Base-by-base conservation (phyloP, 2,329 filamentous ascomycete genomes). In the Cladophialophora exuberans region DNA sequence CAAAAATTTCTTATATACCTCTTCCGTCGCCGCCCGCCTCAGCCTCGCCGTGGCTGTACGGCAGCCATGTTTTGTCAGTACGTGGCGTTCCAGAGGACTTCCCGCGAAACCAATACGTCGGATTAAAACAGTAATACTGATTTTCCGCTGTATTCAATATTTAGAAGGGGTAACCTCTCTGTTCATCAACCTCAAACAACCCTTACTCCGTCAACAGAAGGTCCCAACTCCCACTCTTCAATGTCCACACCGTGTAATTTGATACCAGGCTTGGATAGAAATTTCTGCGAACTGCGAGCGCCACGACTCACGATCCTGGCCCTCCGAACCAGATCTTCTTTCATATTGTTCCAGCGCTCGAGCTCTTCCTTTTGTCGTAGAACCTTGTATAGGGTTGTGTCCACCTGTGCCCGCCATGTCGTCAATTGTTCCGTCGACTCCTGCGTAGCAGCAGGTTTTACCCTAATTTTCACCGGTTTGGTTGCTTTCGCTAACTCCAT, bases 321-420 rank as follows among this genome's bases (percentile, higher is more conserved):
- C 31, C 48, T 41, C 17, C 51, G 36, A 9, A 61, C 36, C 56
- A 61, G 17, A 23, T 61, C 59, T 17, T 55, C 50, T 39, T 55
- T 59, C 22, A 41, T 39, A 30, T 57, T 52, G 15, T 70, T 66
- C 73, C 76, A 76, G 52, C 72, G 72, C 57, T 76, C 73, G 58
- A 74, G 75, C 42, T 76, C 69, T 57, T 77, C 75, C 28, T 74
- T 72, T 48, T 75, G 74, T 33, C 70, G 70, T 5, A 76, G 70
- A 4, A 74, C 68, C 54, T 73, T 72, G 60, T 76, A 77, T 7
- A 70, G 67, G 15, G 73, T 69, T 23, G 73, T 75, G 17, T 72
- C 69, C 47, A 75, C 74, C 3, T 70, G 63, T 6, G 74, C 71
- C 18, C 74, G 70, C 73, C 74, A 76, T 18, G 45, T 43, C 7